Percentiles rank a stretch among this genome's conserved stretches.
phyloP scores from a whole-genome alignment of 2,329 filamentous ascomycete species.

The Fusarium subtropicale region DNA sequence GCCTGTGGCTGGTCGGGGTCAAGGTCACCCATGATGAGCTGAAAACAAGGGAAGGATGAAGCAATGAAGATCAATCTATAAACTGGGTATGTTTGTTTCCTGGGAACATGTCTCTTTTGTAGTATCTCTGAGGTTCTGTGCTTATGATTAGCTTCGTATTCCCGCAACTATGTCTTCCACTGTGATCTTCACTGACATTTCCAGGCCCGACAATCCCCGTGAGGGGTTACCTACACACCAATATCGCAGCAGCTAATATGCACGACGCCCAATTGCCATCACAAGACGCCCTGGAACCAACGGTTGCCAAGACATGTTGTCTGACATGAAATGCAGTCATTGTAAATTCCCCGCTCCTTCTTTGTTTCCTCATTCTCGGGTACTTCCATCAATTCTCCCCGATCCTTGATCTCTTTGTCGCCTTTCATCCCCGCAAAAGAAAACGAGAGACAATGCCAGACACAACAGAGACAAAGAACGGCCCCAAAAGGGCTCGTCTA shows the following conservation, averaged over 20 bases:
- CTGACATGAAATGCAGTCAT: constrained; percentile 1
- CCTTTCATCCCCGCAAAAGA: background rate
- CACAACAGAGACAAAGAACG: constrained; percentile 1
- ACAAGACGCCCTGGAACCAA: constrained; percentile 3
- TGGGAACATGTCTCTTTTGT: constrained; percentile 1
- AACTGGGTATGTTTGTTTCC: background rate
- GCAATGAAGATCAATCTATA: background rate
- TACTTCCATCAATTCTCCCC: constrained; percentile 29
- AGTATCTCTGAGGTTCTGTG: background rate
- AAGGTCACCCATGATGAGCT: constrained; percentile 23
- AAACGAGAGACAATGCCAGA: background rate
- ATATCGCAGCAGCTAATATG: background rate
- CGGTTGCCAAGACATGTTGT: constrained; percentile 8
- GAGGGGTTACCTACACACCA: constrained; percentile 22
- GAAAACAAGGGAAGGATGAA: background rate
- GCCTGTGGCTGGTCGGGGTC: constrained; percentile 1
- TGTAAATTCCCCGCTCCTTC: background rate
- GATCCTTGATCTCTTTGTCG: constrained; percentile 15
- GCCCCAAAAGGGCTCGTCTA: constrained; percentile 30
- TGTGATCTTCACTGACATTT: constrained; percentile 1
- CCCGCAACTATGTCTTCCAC: background rate
- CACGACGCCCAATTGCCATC: constrained; percentile 3
- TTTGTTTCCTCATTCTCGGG: constrained; percentile 16
- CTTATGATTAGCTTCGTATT: background rate
- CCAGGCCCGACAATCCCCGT: constrained; percentile 38